phyloP scores from a whole-genome alignment of 2,329 filamentous ascomycete genomes.

The Xylariaceae sp. region DNA sequence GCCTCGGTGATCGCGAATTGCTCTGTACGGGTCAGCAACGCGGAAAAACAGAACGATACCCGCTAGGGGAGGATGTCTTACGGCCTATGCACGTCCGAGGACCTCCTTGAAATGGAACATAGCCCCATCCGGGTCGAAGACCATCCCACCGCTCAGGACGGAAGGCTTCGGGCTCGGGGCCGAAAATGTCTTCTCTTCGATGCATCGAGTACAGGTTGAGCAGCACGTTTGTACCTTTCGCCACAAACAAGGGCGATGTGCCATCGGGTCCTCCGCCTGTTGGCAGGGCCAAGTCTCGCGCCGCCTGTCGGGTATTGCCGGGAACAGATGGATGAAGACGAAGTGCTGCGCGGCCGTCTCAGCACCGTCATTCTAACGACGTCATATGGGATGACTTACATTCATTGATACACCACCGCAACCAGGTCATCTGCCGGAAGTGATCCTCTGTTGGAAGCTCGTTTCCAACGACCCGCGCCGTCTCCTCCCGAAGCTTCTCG shows the following conservation, averaged over 20 bases:
- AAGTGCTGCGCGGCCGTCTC: not conserved
- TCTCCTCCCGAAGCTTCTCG: not conserved
- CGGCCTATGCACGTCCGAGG: conserved; percentile 1
- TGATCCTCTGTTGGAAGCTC: not conserved
- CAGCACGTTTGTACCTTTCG: conserved; percentile 21
- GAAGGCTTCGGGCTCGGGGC: conserved; percentile 28
- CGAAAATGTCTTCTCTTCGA: conserved; percentile 31
- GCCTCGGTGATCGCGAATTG: conserved; percentile 2
- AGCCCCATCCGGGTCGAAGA: not conserved
- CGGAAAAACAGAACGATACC: not conserved
- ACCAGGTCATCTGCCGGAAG: not conserved
- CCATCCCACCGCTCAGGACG: conserved; percentile 29
- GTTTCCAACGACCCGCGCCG: not conserved
- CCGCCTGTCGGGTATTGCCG: conserved; percentile 1
- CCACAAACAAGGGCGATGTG: conserved; percentile 21
- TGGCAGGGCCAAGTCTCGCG: conserved; percentile 21
- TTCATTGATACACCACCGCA: not conserved
- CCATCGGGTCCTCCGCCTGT: conserved; percentile 28
- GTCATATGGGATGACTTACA: not conserved
- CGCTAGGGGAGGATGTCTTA: not conserved
- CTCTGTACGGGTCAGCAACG: not conserved
- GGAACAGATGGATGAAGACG: conserved; percentile 5
- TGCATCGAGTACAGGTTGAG: conserved; percentile 27
- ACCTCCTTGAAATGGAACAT: conserved; percentile 4
- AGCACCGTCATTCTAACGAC: not conserved